Base-by-base conservation (phyloP, 257 asterid species). In the Verbascum thapsus region DNA sequence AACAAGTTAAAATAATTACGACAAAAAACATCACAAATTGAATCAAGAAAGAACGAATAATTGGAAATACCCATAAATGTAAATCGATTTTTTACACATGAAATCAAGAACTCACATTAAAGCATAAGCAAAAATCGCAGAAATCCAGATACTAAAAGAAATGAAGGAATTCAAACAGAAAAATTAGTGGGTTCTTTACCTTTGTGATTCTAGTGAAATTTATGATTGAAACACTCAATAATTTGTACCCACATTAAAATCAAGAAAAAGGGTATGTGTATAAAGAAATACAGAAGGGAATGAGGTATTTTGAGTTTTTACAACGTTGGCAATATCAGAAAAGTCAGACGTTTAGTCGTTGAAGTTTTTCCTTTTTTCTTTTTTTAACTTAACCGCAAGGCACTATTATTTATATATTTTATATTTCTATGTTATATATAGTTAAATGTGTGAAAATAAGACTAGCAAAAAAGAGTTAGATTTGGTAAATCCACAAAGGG, bases 301-400 rank as follows among this genome's bases (percentile, higher is more conserved):
- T 68, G n/a, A 35, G 16, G 59, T 32, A 39, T 63, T 58, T n/a
- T 64, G 72, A 68, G 66, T 47, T 53, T 63, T 57, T 26, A 63
- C 75, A 76, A 67, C 64, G 67, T 39, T 67, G 78, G 63, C 74
- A n/a, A n/a, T n/a, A 58, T 59, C 67, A 69, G 65, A 76, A 71
- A 76, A 76, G 81, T 76, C 81, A 57, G 81, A 71, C 18, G 74
- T 48, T 12, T 66, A 72, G 75, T 69, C 74, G 67, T 71, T 61
- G 71, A 61, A 63, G 63, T 42, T 22, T 53, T 64, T 45, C 10
- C 37, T 52, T 42, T 22, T 1, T 23, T 42, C 15, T 16, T 15
- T 18, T 17, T 39, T 26, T 5, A 26, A 37, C 54, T 38, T 52
- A 58, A 69, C 64, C 70, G 68, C 58, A 42, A 13, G 10, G 30